Evolutionary conservation across 352 stramenopile species (phyloP).

Genomic region (Phytopythium chamaehyphon): DNA sequence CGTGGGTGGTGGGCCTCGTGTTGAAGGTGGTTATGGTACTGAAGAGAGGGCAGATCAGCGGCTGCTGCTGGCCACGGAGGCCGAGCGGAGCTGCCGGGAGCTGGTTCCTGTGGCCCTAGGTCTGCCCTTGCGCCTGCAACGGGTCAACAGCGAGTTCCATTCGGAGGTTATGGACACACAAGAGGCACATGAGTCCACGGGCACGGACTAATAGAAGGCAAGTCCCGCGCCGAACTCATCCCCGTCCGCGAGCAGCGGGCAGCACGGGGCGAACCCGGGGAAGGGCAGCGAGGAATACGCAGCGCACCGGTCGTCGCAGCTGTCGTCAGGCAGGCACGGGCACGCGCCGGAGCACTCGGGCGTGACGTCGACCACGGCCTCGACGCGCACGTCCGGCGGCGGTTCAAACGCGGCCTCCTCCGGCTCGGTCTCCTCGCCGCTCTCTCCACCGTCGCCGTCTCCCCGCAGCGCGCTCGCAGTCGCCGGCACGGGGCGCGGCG

Average conservation of each 20-base stretch:
- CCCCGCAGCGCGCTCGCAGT: background rate
- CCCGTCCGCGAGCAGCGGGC: conserved; percentile 3
- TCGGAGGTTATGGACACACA: no score
- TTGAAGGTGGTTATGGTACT: background rate
- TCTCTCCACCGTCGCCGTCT: no score
- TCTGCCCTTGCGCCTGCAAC: no score
- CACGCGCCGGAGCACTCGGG: conserved; percentile 5
- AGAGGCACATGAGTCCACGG: no score
- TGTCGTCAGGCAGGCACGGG: conserved; percentile 2
- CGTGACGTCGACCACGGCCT: background rate
- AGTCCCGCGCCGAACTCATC: background rate
- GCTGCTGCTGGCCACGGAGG: no score
- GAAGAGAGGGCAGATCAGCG: background rate
- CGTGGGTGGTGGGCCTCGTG: background rate
- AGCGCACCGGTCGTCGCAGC: conserved; percentile 5
- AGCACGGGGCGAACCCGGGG: conserved; percentile 2
- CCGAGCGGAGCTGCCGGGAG: no score
- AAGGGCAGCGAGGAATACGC: conserved; percentile 4
- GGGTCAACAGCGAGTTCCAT: no score
- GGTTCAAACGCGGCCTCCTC: background rate
- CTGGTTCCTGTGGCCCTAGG: no score
- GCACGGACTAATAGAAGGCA: background rate
- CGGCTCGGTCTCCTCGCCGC: conserved; percentile 5
- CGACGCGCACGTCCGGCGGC: background rate
- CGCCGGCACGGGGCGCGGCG: background rate